Percentiles rank a stretch among this genome's conserved stretches.
These are phyloP conservation scores for Monascus purpureus DNA, from an alignment of 495 filamentous ascomycete genomes.

Conservation along the genomic window DNA sequence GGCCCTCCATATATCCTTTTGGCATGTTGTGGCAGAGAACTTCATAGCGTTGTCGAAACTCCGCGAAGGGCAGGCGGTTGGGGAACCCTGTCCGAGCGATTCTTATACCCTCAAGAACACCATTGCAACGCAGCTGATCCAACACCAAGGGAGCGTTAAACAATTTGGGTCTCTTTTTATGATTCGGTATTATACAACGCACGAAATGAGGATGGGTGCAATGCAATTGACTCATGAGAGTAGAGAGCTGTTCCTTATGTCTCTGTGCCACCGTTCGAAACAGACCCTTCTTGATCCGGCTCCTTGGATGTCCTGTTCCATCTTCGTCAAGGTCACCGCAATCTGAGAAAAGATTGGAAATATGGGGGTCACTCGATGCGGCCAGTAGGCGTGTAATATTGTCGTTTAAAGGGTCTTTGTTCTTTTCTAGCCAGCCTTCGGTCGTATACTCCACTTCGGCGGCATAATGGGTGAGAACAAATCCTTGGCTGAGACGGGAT, in stretches of 20 bases:
- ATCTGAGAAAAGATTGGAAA: conserved; percentile 76
- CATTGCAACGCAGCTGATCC: conserved; percentile 94
- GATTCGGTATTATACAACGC: conserved; percentile 94
- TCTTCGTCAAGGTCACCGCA: conserved; percentile 68
- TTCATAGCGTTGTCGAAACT: conserved; percentile 94
- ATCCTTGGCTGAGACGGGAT: conserved; percentile 78
- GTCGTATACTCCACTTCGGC: conserved; percentile 96
- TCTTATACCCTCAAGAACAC: conserved; percentile 94
- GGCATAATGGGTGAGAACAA: conserved; percentile 97
- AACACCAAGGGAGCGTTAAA: conserved; percentile 79
- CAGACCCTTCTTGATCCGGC: conserved; percentile 89
- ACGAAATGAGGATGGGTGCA: conserved; percentile 98
- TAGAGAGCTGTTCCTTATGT: conserved; percentile 93
- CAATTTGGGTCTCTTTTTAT: conserved; percentile 94
- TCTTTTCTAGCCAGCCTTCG: conserved; percentile 94
- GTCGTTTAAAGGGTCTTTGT: conserved; percentile 97
- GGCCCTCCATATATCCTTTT: conserved; percentile 82
- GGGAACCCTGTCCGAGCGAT: conserved; percentile 98
- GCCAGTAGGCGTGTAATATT: conserved; percentile 85
- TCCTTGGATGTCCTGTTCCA: conserved; percentile 47
- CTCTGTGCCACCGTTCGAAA: conserved; percentile 95
- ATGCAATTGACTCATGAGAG: conserved; percentile 88
- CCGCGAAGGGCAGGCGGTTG: conserved; percentile 79
- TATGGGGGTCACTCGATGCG: conserved; percentile 63
- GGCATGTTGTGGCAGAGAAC: conserved; percentile 87